Evolutionary conservation across 192 early-diverging fungal species (phyloP).

Genomic region (Phlyctochytrium planicorne): DNA sequence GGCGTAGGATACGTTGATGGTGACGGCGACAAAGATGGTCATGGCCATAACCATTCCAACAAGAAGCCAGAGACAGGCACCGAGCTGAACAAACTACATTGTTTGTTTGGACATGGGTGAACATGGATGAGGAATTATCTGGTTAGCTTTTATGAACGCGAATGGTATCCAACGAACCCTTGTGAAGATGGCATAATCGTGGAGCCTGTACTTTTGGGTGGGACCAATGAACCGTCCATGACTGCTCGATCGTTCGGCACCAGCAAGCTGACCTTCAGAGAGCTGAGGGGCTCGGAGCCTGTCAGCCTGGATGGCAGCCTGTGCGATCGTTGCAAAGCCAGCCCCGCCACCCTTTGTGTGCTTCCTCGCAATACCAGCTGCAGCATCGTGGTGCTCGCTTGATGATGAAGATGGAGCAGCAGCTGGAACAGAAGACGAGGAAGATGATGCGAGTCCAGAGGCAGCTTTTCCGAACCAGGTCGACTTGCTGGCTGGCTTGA

Average conservation of each 20-base stretch:
- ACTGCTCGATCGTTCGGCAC: background rate
- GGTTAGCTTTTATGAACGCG: too few species aligned
- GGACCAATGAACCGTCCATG: background rate
- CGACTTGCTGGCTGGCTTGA: background rate
- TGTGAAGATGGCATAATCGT: background rate
- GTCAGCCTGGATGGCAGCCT: background rate
- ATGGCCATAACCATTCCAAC: background rate
- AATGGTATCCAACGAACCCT: too few species aligned
- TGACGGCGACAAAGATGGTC: background rate
- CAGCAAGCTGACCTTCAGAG: background rate
- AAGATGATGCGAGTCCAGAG: too few species aligned
- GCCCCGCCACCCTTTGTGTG: background rate
- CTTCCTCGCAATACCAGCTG: background rate
- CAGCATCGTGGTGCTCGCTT: background rate
- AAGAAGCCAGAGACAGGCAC: background rate
- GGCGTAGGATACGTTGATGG: conserved; percentile 9
- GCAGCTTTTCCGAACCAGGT: too few species aligned
- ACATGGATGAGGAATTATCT: too few species aligned
- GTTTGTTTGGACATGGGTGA: background rate
- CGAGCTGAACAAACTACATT: conserved; percentile 1
- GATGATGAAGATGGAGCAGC: background rate
- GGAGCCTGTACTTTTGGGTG: background rate
- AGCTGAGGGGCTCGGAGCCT: background rate
- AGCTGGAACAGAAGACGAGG: too few species aligned
- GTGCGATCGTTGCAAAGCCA: background rate